Percentiles rank a stretch among this genome's conserved stretches.
Evolutionary conservation across 768 basidiomycete genomes (phyloP).

Genomic region (Daedaleopsis nitida): DNA sequence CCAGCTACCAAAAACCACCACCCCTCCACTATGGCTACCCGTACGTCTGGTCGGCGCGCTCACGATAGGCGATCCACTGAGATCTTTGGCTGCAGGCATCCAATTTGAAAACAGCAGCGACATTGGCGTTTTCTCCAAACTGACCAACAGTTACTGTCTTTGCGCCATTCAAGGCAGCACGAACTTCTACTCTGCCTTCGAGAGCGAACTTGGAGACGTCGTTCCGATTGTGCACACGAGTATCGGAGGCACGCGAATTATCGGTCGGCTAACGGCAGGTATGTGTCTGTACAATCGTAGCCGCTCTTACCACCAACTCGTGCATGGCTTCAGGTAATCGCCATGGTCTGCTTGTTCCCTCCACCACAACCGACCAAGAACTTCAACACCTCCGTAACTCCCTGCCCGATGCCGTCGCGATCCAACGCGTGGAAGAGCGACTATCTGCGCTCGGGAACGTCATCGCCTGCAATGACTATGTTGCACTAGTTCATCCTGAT

Average conservation of each 20-base stretch:
- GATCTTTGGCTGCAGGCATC: slow-evolving; percentile 52
- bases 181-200: slow-evolving; percentile 98
- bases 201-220: slow-evolving; percentile 90
- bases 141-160: slow-evolving; percentile 98
- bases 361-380: slow-evolving; percentile 96
- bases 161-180: slow-evolving; percentile 91
- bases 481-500: slow-evolving; percentile 98
- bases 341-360: slow-evolving; percentile 95
- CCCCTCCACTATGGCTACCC: slow-evolving; percentile 58
- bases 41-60: slow-evolving; percentile 41
- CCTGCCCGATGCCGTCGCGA: slow-evolving; percentile 87
- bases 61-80: neutral
- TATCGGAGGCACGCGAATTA: slow-evolving; percentile 91
- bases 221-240: slow-evolving; percentile 96
- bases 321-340: slow-evolving; percentile 67
- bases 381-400: slow-evolving; percentile 96
- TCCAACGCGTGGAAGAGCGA: slow-evolving; percentile 97
- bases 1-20: slow-evolving; percentile 1
- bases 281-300: slow-evolving; percentile 11
- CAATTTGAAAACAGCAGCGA: slow-evolving; percentile 96
- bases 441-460: slow-evolving; percentile 97
- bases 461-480: slow-evolving; percentile 98
- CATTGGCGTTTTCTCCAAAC: slow-evolving; percentile 95
- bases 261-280: slow-evolving; percentile 94
- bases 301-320: neutral